A percentile compares a stretch with the other conserved stretches of the same genome.
Conservation (phyloP, 331 rosid species). For the Quercus lobata region DNA sequence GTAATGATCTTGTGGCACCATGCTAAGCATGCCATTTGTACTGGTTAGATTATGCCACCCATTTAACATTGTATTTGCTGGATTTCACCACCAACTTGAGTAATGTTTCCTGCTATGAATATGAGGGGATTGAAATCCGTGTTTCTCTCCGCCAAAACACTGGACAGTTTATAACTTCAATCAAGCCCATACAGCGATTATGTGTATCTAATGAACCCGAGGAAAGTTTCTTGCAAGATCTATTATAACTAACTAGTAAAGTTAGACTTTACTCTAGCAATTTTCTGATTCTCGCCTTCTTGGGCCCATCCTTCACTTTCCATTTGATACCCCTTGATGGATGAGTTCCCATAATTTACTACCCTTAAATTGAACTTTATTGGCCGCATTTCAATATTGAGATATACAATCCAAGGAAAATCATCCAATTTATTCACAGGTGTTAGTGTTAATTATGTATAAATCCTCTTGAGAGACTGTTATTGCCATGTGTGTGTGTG, state of each 20-base stretch:
- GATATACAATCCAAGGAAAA: not conserved
- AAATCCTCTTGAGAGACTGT: not conserved
- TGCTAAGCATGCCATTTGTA: not conserved
- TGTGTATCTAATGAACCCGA: not conserved
- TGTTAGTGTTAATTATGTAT: not conserved
- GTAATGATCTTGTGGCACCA: not conserved
- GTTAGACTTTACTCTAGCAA: not conserved
- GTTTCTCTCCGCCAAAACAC: not conserved
- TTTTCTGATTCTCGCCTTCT: not conserved
- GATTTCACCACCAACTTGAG: not conserved
- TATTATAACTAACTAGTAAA: not conserved
- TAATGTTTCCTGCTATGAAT: not conserved
- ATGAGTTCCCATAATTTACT: not conserved
- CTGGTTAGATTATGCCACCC: not conserved
- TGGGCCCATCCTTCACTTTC: not conserved
- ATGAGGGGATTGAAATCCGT: not conserved
- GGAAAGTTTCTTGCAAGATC: not conserved
- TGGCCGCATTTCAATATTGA: not conserved
- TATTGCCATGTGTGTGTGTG: not conserved
- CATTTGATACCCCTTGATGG: not conserved
- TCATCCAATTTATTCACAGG: not conserved
- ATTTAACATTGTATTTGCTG: not conserved
- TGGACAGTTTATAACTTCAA: not conserved
- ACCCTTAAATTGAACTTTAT: not conserved
- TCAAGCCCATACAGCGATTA: not conserved